These are phyloP conservation scores for Ophiostoma novo-ulmi DNA, from an alignment of 2,329 filamentous ascomycete species.

Conservation along the genomic window DNA sequence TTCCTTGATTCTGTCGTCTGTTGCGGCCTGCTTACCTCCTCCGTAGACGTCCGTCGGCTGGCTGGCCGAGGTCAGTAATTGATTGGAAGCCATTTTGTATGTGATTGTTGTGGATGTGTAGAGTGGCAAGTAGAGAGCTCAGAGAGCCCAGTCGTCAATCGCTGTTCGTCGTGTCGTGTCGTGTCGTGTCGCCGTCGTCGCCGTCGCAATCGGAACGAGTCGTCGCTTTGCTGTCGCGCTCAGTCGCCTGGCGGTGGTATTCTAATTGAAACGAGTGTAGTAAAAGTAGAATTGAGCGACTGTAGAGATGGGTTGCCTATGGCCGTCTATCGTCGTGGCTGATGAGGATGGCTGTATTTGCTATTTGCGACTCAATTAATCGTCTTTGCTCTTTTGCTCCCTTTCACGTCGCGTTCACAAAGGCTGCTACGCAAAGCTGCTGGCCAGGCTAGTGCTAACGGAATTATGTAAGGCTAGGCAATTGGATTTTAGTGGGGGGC, in stretches of 20 bases:
- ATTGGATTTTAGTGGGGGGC: constrained; percentile 23
- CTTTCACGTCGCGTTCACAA: constrained; percentile 17
- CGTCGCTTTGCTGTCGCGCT: neutral
- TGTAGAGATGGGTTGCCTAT: neutral
- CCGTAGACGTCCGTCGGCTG: constrained; percentile 60
- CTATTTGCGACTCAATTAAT: neutral
- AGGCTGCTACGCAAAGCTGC: neutral
- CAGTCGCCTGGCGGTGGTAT: neutral
- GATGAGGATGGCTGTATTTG: neutral
- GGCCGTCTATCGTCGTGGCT: constrained; percentile 13
- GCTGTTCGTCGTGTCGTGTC: neutral
- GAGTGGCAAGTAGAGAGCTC: neutral
- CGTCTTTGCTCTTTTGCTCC: constrained; percentile 18
- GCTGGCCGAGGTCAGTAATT: constrained; percentile 48
- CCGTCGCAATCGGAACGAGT: constrained; percentile 12
- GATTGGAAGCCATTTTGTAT: constrained; percentile 48
- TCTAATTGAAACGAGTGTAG: neutral
- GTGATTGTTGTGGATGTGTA: neutral
- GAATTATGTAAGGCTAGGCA: constrained; percentile 13
- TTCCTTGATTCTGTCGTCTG: neutral
- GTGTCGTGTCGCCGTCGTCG: constrained; percentile 12
- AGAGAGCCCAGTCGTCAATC: constrained; percentile 12
- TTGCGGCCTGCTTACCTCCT: constrained; percentile 44
- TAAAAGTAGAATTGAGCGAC: neutral
- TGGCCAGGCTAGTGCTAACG: neutral